Evolutionary conservation across 1,139 yeast species (phyloP).

Genomic region (Sugiyamaella paludigena): DNA sequence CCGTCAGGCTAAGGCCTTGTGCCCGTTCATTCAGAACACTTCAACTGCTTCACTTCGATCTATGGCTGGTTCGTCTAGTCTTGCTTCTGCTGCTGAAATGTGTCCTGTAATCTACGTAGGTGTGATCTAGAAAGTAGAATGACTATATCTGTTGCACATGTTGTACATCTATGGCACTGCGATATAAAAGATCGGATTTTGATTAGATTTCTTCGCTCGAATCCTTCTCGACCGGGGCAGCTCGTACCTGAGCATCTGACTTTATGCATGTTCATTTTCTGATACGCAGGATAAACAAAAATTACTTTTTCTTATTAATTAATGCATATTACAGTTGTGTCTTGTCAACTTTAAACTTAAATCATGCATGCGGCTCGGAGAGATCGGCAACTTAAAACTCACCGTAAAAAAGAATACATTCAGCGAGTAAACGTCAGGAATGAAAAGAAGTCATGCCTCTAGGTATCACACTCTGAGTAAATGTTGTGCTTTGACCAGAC

Average conservation of each 20-base stretch:
- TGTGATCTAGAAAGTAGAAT: no score
- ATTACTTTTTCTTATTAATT: neutral
- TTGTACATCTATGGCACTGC: no score
- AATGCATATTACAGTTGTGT: neutral
- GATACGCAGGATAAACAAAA: neutral
- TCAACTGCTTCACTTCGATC: constrained; percentile 55
- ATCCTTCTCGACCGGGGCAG: no score
- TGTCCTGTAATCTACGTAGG: constrained; percentile 96
- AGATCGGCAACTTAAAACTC: neutral
- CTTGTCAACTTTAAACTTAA: neutral
- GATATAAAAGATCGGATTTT: no score
- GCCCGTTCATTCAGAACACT: constrained; percentile 76
- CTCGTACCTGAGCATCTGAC: no score
- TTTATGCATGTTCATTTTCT: no score
- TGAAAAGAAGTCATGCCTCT: no score
- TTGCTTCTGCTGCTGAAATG: constrained; percentile 62
- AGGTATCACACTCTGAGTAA: no score
- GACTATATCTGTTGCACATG: no score
- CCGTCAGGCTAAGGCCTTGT: constrained; percentile 71
- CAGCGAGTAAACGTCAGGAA: no score
- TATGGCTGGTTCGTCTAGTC: constrained; percentile 30
- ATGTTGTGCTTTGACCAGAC: no score
- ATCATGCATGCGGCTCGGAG: neutral
- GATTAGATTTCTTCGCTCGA: no score
- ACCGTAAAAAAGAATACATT: neutral